Evolutionary conservation across 163 green algal species (phyloP), one percentile per base, ranked within the genome.

Genomic region (Chlorella variabilis): DNA sequence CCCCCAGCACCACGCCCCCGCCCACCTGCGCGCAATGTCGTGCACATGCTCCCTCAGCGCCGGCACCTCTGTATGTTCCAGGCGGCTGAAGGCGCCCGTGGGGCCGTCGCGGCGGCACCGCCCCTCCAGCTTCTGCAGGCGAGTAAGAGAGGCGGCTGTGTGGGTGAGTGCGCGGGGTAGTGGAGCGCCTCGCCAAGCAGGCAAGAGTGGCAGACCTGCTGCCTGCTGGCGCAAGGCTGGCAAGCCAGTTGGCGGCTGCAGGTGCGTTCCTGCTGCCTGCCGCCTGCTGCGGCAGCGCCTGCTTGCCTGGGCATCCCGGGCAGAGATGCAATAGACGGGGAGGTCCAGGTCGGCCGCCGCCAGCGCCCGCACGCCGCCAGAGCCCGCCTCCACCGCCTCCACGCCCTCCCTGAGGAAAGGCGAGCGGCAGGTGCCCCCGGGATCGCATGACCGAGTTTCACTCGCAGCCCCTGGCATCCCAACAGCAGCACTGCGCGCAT

Each of bases 61-160:
- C 11, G 69, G 69, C 69, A 77, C 69, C 69, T 77, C 69, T 33
- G 69, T 77, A 45, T 77, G 69, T 1, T 77, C 69, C 17, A 77
- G 69, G 27, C 69, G 69, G 45, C n/a, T 49, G 69, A 77, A 77
- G 45, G 69, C 69, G 31, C 9, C 45, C 23, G 21, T 58, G 18
- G 69, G 69, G 45, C 69, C 69, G 69, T 77, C 69, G 29, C 36
- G 34, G 69, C 69, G 69, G 31, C 69, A 77, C 45, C 69, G 45
- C 3, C 45, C 45, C 69, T 77, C 69, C 45, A 77, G 69, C 69
- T 45, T 62, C 69, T 77, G 69, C 41, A 31, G 27, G 9, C 9
- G 39, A 39, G 25, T 25, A 13, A 39, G 27, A 7, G 65, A 25
- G n/a, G 62, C 1, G 62, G 20, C 33, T 13, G 42, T 13, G 42